A percentile compares a stretch with the other conserved stretches of the same genome.
phyloP scores from a whole-genome alignment of 2,329 filamentous ascomycete species.

The Exutisphaerella laricina region DNA sequence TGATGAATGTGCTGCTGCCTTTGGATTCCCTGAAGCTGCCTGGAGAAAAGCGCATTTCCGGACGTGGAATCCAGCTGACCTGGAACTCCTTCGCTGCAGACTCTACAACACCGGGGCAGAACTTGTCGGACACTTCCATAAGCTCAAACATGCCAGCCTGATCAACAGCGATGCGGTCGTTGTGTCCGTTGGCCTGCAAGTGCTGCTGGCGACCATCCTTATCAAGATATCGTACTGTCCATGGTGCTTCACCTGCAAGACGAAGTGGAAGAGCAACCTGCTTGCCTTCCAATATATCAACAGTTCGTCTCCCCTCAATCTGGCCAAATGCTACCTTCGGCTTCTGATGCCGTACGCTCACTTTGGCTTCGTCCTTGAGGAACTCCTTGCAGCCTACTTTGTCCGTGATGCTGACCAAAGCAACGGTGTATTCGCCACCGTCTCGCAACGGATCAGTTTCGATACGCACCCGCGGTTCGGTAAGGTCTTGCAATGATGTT shows the following conservation, averaged over 20 bases:
- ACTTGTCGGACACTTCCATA: constrained; percentile 66
- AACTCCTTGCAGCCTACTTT: constrained; percentile 79
- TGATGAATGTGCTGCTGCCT: constrained; percentile 56
- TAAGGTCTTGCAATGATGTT: constrained; percentile 59
- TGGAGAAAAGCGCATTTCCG: constrained; percentile 58
- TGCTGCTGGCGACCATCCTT: constrained; percentile 31
- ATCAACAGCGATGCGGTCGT: constrained; percentile 28
- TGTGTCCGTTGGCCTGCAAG: constrained; percentile 36
- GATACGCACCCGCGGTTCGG: constrained; percentile 61
- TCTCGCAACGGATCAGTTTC: constrained; percentile 66
- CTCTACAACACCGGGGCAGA: constrained; percentile 78
- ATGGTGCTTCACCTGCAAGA: constrained; percentile 79
- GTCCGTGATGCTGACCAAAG: constrained; percentile 81
- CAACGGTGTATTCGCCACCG: constrained; percentile 85
- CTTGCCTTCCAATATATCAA: constrained; percentile 71
- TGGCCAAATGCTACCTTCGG: constrained; percentile 81
- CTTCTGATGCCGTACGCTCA: constrained; percentile 80
- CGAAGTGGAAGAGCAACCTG: constrained; percentile 71
- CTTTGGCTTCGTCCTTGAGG: constrained; percentile 76
- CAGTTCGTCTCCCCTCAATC: constrained; percentile 70
- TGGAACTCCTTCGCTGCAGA: constrained; percentile 66
- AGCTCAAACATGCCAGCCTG: constrained; percentile 69
- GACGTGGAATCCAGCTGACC: constrained; percentile 79
- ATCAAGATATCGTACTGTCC: constrained; percentile 68
- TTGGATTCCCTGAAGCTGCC: constrained; percentile 55